Percentiles rank a stretch among this genome's conserved stretches.
These are phyloP conservation scores for Aspergillus sp. DNA, from an alignment of 2,329 filamentous ascomycete species.

Conservation along the genomic window DNA sequence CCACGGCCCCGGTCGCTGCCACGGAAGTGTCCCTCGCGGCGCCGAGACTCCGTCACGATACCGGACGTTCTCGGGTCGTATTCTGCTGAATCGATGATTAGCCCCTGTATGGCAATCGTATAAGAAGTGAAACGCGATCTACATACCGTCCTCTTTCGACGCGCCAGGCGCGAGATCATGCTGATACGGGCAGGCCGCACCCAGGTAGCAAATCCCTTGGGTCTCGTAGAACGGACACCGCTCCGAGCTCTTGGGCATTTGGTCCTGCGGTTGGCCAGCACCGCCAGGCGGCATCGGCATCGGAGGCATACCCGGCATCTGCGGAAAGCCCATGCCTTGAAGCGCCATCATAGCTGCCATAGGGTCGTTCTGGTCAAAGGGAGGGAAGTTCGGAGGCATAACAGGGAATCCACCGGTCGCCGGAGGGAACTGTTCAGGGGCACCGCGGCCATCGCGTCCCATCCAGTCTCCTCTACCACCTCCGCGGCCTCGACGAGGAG, in stretches of 20 bases:
- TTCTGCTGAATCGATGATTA: conserved; percentile 29
- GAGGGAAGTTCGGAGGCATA: conserved; percentile 47
- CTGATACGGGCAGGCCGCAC: conserved; percentile 56
- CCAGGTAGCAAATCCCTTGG: conserved; percentile 57
- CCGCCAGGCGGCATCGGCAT: conserved; percentile 35
- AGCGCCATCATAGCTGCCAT: conserved; percentile 54
- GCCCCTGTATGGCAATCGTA: neutral
- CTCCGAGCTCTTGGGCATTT: conserved; percentile 34
- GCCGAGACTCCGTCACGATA: conserved; percentile 34
- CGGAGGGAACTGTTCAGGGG: conserved; percentile 25
- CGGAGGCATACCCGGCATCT: conserved; percentile 46
- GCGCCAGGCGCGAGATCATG: conserved; percentile 49
- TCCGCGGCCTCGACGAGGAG: conserved; percentile 37
- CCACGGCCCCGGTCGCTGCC: conserved; percentile 34
- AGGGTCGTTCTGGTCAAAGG: conserved; percentile 55
- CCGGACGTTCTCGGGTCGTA: conserved; percentile 55
- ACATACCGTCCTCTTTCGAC: conserved; percentile 37
- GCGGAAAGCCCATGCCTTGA: conserved; percentile 52
- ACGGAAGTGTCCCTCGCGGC: conserved; percentile 22
- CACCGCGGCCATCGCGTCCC: conserved; percentile 27
- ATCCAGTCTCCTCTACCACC: conserved; percentile 44
- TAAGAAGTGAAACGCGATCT: neutral
- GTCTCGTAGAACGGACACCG: conserved; percentile 58
- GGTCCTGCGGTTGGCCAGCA: conserved; percentile 25
- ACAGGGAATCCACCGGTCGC: conserved; percentile 32